Evolutionary conservation across 2,329 filamentous ascomycete species (phyloP).

Genomic region (Verticillium alfalfae): DNA sequence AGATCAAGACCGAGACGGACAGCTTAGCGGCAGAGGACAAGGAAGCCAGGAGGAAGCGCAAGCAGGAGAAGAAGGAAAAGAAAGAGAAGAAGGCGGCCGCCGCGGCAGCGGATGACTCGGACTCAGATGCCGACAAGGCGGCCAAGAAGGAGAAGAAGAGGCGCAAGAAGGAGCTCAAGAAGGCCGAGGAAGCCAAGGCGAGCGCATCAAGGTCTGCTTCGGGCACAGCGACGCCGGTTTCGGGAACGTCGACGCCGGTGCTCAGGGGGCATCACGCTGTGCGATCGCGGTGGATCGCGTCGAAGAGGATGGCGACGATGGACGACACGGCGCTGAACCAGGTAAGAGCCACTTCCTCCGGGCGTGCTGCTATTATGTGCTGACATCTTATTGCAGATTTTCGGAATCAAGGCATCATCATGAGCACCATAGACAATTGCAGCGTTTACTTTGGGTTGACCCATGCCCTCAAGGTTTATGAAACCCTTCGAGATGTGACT

Average conservation of each 20-base stretch:
- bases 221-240: conserved; percentile 30
- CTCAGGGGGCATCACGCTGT: conserved; percentile 63
- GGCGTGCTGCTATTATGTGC: background rate
- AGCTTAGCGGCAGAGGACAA: conserved; percentile 7
- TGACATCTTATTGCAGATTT: conserved; percentile 44
- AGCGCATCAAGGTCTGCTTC: conserved; percentile 18
- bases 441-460: background rate
- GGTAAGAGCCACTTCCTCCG: conserved; percentile 36
- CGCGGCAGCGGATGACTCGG: conserved; percentile 27
- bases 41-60: conserved; percentile 24
- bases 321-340: conserved; percentile 82
- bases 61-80: conserved; percentile 13
- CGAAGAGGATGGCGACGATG: conserved; percentile 79
- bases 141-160: conserved; percentile 47
- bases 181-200: conserved; percentile 29
- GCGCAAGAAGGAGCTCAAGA: conserved; percentile 31
- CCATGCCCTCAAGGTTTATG: background rate
- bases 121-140: conserved; percentile 28
- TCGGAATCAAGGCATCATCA: conserved; percentile 54
- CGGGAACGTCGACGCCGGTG: conserved; percentile 37
- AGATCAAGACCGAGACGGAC: conserved; percentile 11
- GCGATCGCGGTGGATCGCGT: conserved; percentile 76
- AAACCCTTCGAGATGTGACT: too few species aligned
- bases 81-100: conserved; percentile 19
- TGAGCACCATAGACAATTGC: conserved; percentile 3